phyloP scores from a whole-genome alignment of 352 stramenopile genomes.

The Phytopythium mirpurense region DNA sequence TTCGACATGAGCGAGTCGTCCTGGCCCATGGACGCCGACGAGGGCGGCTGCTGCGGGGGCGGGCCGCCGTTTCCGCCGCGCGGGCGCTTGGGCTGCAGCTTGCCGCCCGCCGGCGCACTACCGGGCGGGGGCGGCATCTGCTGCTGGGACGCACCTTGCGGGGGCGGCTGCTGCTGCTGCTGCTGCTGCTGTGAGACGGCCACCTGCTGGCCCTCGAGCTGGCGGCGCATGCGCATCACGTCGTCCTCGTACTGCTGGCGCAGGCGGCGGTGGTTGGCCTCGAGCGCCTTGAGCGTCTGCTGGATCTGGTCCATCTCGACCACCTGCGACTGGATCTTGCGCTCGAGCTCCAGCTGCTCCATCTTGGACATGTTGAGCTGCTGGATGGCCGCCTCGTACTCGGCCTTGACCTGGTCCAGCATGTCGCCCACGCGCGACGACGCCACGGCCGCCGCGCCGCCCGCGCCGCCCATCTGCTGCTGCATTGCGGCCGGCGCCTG shows the following conservation, averaged over 20 bases:
- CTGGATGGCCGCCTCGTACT: slow-evolving; percentile 80
- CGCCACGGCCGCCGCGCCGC: slow-evolving; percentile 17
- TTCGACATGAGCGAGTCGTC: slow-evolving; percentile 65
- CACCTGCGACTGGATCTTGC: slow-evolving; percentile 84
- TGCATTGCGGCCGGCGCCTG: slow-evolving; percentile 38
- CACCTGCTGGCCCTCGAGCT: slow-evolving; percentile 57
- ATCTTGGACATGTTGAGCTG: slow-evolving; percentile 87
- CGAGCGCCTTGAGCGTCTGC: slow-evolving; percentile 79
- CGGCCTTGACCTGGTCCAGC: slow-evolving; percentile 79
- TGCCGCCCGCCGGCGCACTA: slow-evolving; percentile 12
- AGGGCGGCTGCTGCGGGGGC: slow-evolving; percentile 8
- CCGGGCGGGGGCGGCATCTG: slow-evolving; percentile 20
- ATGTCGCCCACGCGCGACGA: slow-evolving; percentile 69
- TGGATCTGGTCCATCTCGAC: slow-evolving; percentile 88
- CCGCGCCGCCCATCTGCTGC: slow-evolving; percentile 35
- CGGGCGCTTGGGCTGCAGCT: slow-evolving; percentile 53
- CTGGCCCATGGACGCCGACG: slow-evolving; percentile 31
- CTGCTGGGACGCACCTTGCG: too few relatives aligned
- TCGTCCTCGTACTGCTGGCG: slow-evolving; percentile 86
- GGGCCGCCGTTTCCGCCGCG: slow-evolving; percentile 9
- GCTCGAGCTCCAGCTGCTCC: slow-evolving; percentile 84
- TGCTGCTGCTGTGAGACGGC: too few relatives aligned
- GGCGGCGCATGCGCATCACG: slow-evolving; percentile 74
- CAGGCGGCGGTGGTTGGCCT: slow-evolving; percentile 77
- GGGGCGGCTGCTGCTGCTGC: slow-evolving; percentile 24